Conservation (phyloP, 2,329 filamentous ascomycete genomes). For the Drechslerella dactyloides region DNA sequence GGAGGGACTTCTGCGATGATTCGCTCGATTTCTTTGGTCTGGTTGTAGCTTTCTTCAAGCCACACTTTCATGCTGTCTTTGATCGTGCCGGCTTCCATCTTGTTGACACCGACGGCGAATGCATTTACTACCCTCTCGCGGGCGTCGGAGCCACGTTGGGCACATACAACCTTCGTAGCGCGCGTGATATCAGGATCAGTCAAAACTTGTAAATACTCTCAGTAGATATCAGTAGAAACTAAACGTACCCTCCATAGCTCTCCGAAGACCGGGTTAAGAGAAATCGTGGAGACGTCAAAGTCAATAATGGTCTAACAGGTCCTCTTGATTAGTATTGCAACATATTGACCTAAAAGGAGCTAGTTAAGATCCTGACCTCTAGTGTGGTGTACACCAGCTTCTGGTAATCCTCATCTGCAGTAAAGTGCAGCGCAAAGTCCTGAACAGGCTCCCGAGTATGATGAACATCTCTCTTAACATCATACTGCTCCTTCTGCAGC, state of each 20-base stretch:
- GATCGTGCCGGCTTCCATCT: slow-evolving; percentile 56
- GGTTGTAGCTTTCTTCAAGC: slow-evolving; percentile 64
- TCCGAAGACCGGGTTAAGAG: slow-evolving; percentile 64
- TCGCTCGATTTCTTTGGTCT: slow-evolving; percentile 59
- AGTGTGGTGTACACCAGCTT: slow-evolving; percentile 34
- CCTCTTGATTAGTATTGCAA: not conserved
- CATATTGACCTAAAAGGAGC: no score
- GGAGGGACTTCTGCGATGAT: slow-evolving; percentile 58
- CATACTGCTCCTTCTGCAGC: slow-evolving; percentile 27
- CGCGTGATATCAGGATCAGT: not conserved
- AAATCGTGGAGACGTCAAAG: slow-evolving; percentile 60
- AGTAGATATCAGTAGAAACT: not conserved
- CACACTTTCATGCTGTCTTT: slow-evolving; percentile 61
- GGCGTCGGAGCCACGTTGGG: slow-evolving; percentile 59
- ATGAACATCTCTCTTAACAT: slow-evolving; percentile 38
- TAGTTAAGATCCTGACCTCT: slow-evolving; percentile 16
- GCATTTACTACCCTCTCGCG: slow-evolving; percentile 60
- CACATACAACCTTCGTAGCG: slow-evolving; percentile 59
- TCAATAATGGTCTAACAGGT: slow-evolving; percentile 59
- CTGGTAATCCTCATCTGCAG: slow-evolving; percentile 23
- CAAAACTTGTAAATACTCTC: not conserved
- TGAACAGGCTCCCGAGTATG: slow-evolving; percentile 32
- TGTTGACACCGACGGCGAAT: slow-evolving; percentile 60
- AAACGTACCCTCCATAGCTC: slow-evolving; percentile 60
- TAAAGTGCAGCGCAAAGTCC: slow-evolving; percentile 41